These are phyloP conservation scores for Nemania sp. DNA, from an alignment of 2,329 filamentous ascomycete species.

Conservation along the genomic window DNA sequence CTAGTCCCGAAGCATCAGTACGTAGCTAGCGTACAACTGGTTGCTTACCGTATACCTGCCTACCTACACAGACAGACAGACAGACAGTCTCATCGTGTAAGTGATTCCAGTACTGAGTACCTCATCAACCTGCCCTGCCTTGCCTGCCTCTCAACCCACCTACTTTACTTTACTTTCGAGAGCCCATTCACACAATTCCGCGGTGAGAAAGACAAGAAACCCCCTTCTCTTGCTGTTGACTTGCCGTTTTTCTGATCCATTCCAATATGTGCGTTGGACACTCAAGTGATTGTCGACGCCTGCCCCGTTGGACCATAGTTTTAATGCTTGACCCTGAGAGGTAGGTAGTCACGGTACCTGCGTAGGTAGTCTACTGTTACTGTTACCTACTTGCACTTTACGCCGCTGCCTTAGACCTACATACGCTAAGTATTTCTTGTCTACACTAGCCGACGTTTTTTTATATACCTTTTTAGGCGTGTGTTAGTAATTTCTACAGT, in stretches of 20 bases:
- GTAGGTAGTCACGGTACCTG: no score
- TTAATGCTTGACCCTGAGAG: slow-evolving; percentile 15
- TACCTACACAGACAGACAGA: not conserved
- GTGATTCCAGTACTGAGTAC: not conserved
- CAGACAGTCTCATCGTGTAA: slow-evolving; percentile 24
- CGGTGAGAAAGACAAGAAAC: not conserved
- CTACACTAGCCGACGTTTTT: slow-evolving; percentile 14
- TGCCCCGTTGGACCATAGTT: slow-evolving; percentile 22
- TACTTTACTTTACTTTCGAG: not conserved
- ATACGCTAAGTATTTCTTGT: not conserved
- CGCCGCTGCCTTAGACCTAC: not conserved
- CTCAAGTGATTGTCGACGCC: slow-evolving; percentile 26
- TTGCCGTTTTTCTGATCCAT: slow-evolving; percentile 20
- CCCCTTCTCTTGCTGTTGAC: not conserved
- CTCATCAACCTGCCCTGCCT: not conserved
- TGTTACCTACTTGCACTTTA: not conserved
- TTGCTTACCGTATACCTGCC: not conserved
- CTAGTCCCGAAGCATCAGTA: slow-evolving; percentile 3
- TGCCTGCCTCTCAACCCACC: not conserved
- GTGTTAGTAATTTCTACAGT: slow-evolving; percentile 31
- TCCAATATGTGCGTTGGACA: not conserved
- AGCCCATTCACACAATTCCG: not conserved
- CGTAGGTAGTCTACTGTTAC: no score
- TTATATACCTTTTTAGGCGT: no score
- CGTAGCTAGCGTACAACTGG: slow-evolving; percentile 20